Evolutionary conservation across 2,329 filamentous ascomycete species (phyloP).

Genomic region (Nemania sp.): DNA sequence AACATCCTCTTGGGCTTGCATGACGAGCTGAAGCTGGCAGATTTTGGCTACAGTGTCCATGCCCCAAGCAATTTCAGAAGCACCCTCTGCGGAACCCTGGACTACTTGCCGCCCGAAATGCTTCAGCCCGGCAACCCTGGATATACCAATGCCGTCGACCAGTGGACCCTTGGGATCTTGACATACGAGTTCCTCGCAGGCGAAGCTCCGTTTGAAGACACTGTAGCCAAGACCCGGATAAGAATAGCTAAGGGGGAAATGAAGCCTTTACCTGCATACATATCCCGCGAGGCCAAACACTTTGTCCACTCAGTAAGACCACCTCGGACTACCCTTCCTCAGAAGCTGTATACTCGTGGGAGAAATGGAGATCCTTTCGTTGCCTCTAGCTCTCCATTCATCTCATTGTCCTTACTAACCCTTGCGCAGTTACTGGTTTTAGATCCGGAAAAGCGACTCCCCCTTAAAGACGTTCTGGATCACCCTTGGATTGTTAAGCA

Average conservation of each 20-base stretch:
- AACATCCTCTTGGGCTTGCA: slow-evolving; percentile 94
- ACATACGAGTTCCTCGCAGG: slow-evolving; percentile 95
- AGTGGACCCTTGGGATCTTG: slow-evolving; percentile 92
- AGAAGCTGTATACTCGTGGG: no score
- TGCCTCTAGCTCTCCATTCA: not conserved
- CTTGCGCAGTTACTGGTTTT: slow-evolving; percentile 73
- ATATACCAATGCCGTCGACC: slow-evolving; percentile 91
- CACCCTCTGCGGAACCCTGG: slow-evolving; percentile 96
- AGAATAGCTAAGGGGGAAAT: slow-evolving; percentile 88
- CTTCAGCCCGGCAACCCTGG: slow-evolving; percentile 77
- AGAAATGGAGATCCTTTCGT: no score
- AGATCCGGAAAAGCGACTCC: slow-evolving; percentile 88
- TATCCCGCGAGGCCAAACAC: slow-evolving; percentile 82
- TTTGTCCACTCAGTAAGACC: slow-evolving; percentile 80
- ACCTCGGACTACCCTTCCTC: no score
- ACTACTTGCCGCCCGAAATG: slow-evolving; percentile 98
- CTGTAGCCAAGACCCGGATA: slow-evolving; percentile 88
- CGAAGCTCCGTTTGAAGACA: slow-evolving; percentile 96
- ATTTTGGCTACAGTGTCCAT: slow-evolving; percentile 98
- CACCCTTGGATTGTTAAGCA: slow-evolving; percentile 98
- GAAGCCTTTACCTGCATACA: slow-evolving; percentile 74
- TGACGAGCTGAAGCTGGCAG: slow-evolving; percentile 95
- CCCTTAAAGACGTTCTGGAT: slow-evolving; percentile 80
- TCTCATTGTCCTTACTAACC: slow-evolving; percentile 16
- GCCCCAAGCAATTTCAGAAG: slow-evolving; percentile 89